Base-by-base conservation (phyloP, 345 rosid species). In the Euphorbia tirucalli region DNA sequence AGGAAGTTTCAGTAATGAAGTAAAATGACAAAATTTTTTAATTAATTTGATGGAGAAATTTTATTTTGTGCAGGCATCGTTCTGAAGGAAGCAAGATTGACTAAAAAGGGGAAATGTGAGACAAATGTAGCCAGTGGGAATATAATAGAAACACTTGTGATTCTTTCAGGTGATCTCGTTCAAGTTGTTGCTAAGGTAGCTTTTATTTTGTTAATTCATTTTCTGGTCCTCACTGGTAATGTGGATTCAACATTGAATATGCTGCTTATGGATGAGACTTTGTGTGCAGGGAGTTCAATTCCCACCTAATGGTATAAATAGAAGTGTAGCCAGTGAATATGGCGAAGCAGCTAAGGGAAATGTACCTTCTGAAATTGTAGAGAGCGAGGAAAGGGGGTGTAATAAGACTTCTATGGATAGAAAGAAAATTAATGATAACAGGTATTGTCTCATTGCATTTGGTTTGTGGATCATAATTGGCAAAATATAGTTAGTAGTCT, bases 111-210 rank as follows among this genome's bases (percentile, higher is more conserved):
- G 48, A 87, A 80, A 75, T 84, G 87, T 62, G 74, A 76, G 74
- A 73, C 92, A 50, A 93, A 88, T 85, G 86, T 91, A 30, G 73
- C 80, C 4, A 72, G 63, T 72, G 89, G 84, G 64, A 77, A 41
- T 74, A 68, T 87, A 68, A 74, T 93, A 54, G 88, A 88, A 66
- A 88, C 96, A 1, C 91, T 91, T 72, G 88, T 91, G 65, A 85
- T 93, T 68, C 82, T 78, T 24, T 77, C 97, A 1, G 70, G 73
- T 55, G 87, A 91, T 77, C 86, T 93, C 75, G 98, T 86, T 80
- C 94, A 91, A 88, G 86, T 91, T 52, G 82, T 91, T 82, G 93
- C 93, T 0, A 87, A 84, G 91, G 98, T 88, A 81, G 75, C 60
- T 59, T 25, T 63, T 66, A 35, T 49, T 67, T 37, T 62, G 22